Conservation (phyloP, 345 rosid genomes). For the Geranium brycei region DNA sequence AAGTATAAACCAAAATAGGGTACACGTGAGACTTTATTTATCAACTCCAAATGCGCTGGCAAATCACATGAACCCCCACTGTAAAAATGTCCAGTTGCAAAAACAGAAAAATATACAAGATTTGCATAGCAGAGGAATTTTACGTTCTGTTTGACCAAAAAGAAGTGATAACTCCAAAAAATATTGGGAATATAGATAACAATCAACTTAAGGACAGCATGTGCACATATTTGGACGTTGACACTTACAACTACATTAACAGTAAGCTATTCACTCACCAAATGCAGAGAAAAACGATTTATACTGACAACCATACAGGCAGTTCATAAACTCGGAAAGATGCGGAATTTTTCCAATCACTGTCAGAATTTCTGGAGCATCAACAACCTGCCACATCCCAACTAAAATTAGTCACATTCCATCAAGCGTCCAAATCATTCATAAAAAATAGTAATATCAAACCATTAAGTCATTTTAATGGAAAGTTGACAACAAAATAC, state of each 20-base stretch:
- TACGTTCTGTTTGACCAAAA: no score
- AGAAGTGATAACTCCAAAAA: no score
- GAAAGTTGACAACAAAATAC: constrained; percentile 18
- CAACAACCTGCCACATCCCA: constrained; percentile 55
- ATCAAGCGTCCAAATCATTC: background rate
- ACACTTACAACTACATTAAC: background rate
- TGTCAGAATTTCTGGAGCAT: constrained; percentile 97
- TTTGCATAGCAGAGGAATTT: no score
- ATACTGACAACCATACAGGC: constrained; percentile 85
- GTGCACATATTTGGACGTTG: background rate
- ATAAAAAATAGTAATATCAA: no score
- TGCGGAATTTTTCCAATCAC: constrained; percentile 85
- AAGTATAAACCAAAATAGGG: constrained; percentile 4
- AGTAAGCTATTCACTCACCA: constrained; percentile 33
- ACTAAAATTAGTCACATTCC: background rate
- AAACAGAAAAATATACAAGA: no score
- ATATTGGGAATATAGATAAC: background rate
- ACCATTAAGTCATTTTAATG: constrained; percentile 3
- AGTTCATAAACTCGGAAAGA: constrained; percentile 80
- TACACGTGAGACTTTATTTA: no score
- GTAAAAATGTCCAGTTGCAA: no score
- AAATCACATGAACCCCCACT: no score
- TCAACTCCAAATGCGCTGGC: no score
- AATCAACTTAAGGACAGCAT: background rate
- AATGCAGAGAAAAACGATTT: constrained; percentile 85